Evolutionary conservation across 805 yeast genomes (phyloP).

Genomic region (Alloascoidea africana): DNA sequence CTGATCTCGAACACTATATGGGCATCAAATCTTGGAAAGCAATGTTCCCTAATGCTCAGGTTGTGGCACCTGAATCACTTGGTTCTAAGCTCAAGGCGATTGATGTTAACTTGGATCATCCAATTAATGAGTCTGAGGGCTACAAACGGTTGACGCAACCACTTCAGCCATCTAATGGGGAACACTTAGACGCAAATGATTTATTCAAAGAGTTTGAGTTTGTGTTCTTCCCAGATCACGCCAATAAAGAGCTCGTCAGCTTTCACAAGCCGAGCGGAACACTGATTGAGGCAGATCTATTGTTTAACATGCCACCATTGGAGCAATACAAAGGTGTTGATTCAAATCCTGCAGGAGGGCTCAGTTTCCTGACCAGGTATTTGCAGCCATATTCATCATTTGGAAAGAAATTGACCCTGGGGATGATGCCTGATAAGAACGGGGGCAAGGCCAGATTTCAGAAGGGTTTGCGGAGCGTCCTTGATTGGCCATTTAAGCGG

Average conservation of each 20-base stretch:
- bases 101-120: constrained; percentile 23
- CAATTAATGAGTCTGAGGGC: constrained; percentile 20
- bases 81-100: constrained; percentile 12
- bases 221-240: constrained; percentile 38
- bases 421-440: constrained; percentile 10
- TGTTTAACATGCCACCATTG: constrained; percentile 38
- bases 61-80: constrained; percentile 35
- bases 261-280: constrained; percentile 31
- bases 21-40: constrained; percentile 38
- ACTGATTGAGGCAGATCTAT: constrained; percentile 42
- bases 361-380: constrained; percentile 23
- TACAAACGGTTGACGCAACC: constrained; percentile 20
- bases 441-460: constrained; percentile 9
- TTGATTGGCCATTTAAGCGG: constrained; percentile 30
- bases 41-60: constrained; percentile 30
- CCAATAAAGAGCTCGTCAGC: constrained; percentile 42
- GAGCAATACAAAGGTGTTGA: constrained; percentile 35
- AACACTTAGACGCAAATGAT: too few species aligned
- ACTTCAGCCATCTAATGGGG: too few species aligned
- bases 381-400: constrained; percentile 25
- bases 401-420: constrained; percentile 19
- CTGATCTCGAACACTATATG: constrained; percentile 52
- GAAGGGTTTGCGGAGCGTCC: constrained; percentile 14
- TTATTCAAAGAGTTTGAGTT: constrained; percentile 29
- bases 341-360: constrained; percentile 28